Percentiles rank a stretch among this genome's conserved stretches.
phyloP scores from a whole-genome alignment of 148 eudicot species.

The Camellia sinensis region DNA sequence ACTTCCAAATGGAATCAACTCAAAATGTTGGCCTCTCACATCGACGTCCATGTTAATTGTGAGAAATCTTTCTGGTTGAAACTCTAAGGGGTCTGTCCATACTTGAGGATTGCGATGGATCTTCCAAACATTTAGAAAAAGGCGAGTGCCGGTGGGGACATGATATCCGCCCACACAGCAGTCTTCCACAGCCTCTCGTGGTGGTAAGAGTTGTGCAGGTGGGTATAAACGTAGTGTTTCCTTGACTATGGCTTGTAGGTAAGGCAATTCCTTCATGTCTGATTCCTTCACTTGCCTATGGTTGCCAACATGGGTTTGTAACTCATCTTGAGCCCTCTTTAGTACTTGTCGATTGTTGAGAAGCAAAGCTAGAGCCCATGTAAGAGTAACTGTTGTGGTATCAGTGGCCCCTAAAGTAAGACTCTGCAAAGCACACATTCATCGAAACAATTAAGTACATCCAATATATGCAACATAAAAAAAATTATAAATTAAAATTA shows the following conservation, averaged over 20 bases:
- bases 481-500: too few relatives aligned
- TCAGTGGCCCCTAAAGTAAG: constrained; percentile 6
- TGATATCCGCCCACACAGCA: constrained; percentile 17
- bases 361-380: constrained; percentile 16
- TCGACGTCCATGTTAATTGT: constrained; percentile 24
- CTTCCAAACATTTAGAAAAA: constrained; percentile 21
- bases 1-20: constrained; percentile 37
- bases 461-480: too few relatives aligned
- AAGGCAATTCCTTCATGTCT: neutral
- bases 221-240: constrained; percentile 18
- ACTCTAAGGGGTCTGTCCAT: constrained; percentile 21
- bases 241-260: constrained; percentile 17
- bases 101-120: constrained; percentile 25
- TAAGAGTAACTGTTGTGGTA: neutral
- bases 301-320: constrained; percentile 3
- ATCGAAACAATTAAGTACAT: too few relatives aligned
- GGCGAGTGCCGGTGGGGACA: constrained; percentile 14
- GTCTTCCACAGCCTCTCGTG: neutral
- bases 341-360: constrained; percentile 10
- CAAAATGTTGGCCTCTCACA: constrained; percentile 26
- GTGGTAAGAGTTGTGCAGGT: neutral
- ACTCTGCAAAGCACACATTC: constrained; percentile 2
- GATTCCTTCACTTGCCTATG: constrained; percentile 3
- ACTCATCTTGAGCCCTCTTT: constrained; percentile 8
- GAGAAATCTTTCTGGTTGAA: constrained; percentile 35